phyloP scores from a whole-genome alignment of 306 rosid species.

The Fragaria vesca region DNA sequence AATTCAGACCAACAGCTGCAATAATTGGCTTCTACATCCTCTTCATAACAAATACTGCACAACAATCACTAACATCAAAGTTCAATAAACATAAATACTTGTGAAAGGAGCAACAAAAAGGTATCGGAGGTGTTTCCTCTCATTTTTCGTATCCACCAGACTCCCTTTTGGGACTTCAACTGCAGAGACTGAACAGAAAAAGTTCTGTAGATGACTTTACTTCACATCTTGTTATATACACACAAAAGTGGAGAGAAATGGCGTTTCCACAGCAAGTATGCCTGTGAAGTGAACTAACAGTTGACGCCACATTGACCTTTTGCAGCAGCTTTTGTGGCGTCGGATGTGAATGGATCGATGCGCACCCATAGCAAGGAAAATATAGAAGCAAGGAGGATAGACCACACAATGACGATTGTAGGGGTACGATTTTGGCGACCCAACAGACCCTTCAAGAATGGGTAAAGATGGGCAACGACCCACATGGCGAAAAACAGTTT shows the following conservation, averaged over 20 bases:
- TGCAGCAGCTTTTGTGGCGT: conserved; percentile 37
- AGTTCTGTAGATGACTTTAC: conserved; percentile 25
- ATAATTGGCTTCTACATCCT: conserved; percentile 27
- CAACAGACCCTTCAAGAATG: conserved; percentile 92
- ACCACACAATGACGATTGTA: conserved; percentile 89
- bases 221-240: conserved; percentile 50
- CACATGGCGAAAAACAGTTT: conserved; percentile 83
- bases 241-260: conserved; percentile 18
- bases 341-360: conserved; percentile 71
- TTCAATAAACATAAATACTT: conserved; percentile 9
- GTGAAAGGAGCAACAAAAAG: not conserved
- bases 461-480: conserved; percentile 93
- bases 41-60: conserved; percentile 30
- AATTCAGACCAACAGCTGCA: not conserved
- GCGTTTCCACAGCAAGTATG: conserved; percentile 1
- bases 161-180: conserved; percentile 8
- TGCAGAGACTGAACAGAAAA: not conserved
- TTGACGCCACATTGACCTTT: conserved; percentile 77
- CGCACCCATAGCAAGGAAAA: conserved; percentile 94
- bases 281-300: conserved; percentile 46
- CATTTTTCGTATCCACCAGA: conserved; percentile 4
- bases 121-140: not conserved
- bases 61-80: conserved; percentile 25
- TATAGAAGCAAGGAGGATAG: conserved; percentile 84
- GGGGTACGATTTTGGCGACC: conserved; percentile 91